Percentiles rank a stretch among this genome's conserved stretches.
These are phyloP conservation scores for Dactylis glomerata DNA, from an alignment of 176 grass and related monocot species.

Conservation along the genomic window DNA sequence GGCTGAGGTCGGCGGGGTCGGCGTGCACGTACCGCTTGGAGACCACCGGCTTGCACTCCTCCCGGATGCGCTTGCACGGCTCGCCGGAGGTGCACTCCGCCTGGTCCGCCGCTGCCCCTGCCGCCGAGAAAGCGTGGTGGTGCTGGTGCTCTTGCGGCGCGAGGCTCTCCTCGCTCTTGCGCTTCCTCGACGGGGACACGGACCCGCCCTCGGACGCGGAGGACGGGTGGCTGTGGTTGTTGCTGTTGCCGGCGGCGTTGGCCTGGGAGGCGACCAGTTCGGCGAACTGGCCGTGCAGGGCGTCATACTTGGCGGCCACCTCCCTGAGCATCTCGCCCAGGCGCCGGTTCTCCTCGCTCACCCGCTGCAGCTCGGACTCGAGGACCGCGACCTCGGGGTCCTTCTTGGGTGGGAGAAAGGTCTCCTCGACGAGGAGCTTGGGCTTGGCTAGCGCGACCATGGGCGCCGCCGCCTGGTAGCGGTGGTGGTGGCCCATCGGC, in stretches of 20 bases:
- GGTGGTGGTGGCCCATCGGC: slow-evolving; percentile 11
- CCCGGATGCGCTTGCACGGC: slow-evolving; percentile 51
- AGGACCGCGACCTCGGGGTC: slow-evolving; percentile 56
- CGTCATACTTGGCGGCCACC: slow-evolving; percentile 52
- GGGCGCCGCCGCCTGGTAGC: slow-evolving; percentile 14
- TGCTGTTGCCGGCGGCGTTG: neutral
- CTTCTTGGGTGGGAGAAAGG: slow-evolving; percentile 55
- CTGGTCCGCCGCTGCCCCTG: neutral
- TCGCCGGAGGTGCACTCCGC: slow-evolving; percentile 57
- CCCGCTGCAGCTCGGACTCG: slow-evolving; percentile 54
- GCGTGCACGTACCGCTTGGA: slow-evolving; percentile 60
- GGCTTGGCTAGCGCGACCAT: slow-evolving; percentile 32
- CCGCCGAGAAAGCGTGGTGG: neutral
- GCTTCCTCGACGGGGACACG: slow-evolving; percentile 61
- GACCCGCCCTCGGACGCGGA: slow-evolving; percentile 73
- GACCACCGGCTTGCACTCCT: slow-evolving; percentile 50
- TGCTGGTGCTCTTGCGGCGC: slow-evolving; percentile 17
- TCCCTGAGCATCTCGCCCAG: slow-evolving; percentile 46
- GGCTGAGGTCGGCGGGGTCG: slow-evolving; percentile 61
- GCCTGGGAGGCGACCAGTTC: slow-evolving; percentile 22
- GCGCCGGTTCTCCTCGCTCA: slow-evolving; percentile 63
- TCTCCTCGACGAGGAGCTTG: slow-evolving; percentile 55
- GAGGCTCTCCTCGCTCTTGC: slow-evolving; percentile 57
- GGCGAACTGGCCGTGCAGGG: slow-evolving; percentile 47
- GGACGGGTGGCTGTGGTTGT: slow-evolving; percentile 1